Evolutionary conservation across 1,139 yeast genomes (phyloP), one percentile per base, ranked within the genome.

Genomic region (Suhomyces maxii): DNA sequence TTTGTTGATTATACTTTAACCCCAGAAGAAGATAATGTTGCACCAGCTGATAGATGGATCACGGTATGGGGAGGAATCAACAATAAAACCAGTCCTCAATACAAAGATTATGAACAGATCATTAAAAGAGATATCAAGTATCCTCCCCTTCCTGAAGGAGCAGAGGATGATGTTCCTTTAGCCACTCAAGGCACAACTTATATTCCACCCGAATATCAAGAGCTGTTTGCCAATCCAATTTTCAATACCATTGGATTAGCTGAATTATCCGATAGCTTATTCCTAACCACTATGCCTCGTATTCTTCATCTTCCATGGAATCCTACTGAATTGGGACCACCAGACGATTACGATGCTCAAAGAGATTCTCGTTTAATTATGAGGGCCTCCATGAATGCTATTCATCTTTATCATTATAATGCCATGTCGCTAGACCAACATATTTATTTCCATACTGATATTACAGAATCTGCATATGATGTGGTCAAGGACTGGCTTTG

Each of bases 371-470:
- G 66, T 26, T 37, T 50, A 18, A 54, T 72, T 48, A 58, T 74
- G 63, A 50, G 61, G n/a, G 47, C 54, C 6, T 66, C 77, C 8
- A 56, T 74, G 41, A 75, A 75, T 50, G 66, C 67, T 7, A 51
- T 73, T 38, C 80, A 75, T 47, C 44, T 74, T 11, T 72, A 65
- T 53, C 80, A 75, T 53, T 75, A 74, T 58, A 70, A 71, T 49
- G 79, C 79, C 31, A 74, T 75, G 79, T 72, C 78, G 3, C 58
- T 75, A 35, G 79, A 74, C 52, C 80, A 75, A 53, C 79, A 74
- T 51, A 63, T 75, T 23, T 74, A 74, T 52, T 75, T 75, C 56
- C 79, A 74, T 43, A 50, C 51, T 31, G 67, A 64, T 40, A 63
- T 65, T 14, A 56, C 57, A 48, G 61, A 61, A 8, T 49, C 49